Conservation (phyloP, 495 filamentous ascomycete genomes). For the Xylaria sp. region DNA sequence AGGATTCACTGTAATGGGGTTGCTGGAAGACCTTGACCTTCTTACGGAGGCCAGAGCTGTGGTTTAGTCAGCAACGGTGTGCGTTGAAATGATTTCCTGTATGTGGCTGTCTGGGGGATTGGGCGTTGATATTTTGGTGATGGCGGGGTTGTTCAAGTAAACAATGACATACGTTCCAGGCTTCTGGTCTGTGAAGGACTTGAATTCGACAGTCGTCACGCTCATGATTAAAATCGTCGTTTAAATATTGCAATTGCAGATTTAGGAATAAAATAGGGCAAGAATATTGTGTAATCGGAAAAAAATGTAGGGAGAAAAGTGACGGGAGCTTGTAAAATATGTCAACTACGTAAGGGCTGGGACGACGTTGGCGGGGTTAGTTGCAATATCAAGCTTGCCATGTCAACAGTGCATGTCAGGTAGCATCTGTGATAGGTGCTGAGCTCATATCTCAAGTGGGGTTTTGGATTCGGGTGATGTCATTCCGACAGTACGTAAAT, state of each 20-base stretch:
- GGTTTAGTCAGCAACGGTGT: constrained; percentile 37
- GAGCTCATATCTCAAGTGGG: constrained; percentile 20
- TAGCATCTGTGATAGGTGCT: constrained; percentile 7
- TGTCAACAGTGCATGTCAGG: not conserved
- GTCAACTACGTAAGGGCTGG: constrained; percentile 26
- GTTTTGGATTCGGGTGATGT: not conserved
- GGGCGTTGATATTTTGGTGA: constrained; percentile 33
- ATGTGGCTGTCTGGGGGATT: too few species aligned
- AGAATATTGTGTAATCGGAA: not conserved
- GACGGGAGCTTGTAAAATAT: constrained; percentile 24
- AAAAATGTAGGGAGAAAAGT: not conserved
- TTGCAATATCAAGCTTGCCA: constrained; percentile 20
- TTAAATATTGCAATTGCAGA: not conserved
- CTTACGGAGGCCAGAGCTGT: constrained; percentile 94
- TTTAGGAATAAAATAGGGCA: not conserved
- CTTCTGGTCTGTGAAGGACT: constrained; percentile 92
- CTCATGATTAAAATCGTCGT: constrained; percentile 59
- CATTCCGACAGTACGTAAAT: too few species aligned
- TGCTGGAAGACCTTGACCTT: constrained; percentile 98
- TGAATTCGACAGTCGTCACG: constrained; percentile 75
- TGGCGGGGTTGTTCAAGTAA: constrained; percentile 42
- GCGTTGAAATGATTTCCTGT: too few species aligned
- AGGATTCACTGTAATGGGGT: constrained; percentile 93
- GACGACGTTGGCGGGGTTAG: constrained; percentile 22
- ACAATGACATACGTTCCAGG: constrained; percentile 89